A percentile compares a stretch with the other conserved stretches of the same genome.
phyloP scores from a whole-genome alignment of 345 rosid species.

The Capsella bursapastoris region DNA sequence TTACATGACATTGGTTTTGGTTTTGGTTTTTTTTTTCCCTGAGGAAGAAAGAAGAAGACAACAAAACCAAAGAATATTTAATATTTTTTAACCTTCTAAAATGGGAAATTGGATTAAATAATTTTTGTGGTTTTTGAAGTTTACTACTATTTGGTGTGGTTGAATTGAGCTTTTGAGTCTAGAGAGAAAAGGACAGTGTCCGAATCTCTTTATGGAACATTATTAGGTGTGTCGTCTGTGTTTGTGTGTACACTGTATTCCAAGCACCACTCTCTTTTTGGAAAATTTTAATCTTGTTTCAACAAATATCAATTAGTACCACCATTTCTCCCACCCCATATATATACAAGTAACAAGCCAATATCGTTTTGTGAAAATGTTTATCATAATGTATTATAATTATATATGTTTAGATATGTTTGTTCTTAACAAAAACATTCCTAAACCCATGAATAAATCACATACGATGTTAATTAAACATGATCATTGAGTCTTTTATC shows the following conservation, averaged over 20 bases:
- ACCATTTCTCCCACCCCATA: too few relatives aligned
- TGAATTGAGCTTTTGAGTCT: constrained; percentile 32
- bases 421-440: too few relatives aligned
- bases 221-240: constrained; percentile 22
- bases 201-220: constrained; percentile 37
- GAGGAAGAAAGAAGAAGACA: constrained; percentile 24
- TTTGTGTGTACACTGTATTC: constrained; percentile 24
- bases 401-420: too few relatives aligned
- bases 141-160: constrained; percentile 26
- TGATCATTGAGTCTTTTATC: too few relatives aligned
- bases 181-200: constrained; percentile 32
- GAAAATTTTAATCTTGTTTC: too few relatives aligned
- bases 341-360: too few relatives aligned
- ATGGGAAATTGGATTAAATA: not conserved
- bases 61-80: not conserved
- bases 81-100: constrained; percentile 27
- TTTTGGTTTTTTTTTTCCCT: not conserved
- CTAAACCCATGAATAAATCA: not conserved
- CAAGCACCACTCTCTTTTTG: constrained; percentile 28
- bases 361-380: too few relatives aligned
- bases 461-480: too few relatives aligned
- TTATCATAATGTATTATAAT: too few relatives aligned
- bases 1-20: constrained; percentile 34
- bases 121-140: constrained; percentile 1
- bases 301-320: too few relatives aligned